phyloP scores from a whole-genome alignment of 148 eudicot genomes.

The Persicaria maculosa region DNA sequence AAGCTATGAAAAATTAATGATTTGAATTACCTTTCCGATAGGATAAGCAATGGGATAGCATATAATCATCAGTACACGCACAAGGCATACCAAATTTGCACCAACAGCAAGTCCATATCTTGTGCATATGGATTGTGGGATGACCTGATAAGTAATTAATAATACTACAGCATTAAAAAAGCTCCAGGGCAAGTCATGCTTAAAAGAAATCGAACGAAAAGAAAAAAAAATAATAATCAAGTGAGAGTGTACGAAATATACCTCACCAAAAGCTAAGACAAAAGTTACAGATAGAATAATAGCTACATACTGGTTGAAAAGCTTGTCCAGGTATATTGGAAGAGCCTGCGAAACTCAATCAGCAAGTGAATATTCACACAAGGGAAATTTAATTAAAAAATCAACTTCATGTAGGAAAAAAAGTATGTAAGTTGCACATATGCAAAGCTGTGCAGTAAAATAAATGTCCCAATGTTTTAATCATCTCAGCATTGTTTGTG shows the following conservation, averaged over 20 bases:
- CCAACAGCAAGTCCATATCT: constrained; percentile 96
- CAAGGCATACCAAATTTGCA: constrained; percentile 87
- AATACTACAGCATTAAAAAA: constrained; percentile 5
- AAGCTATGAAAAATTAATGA: not conserved
- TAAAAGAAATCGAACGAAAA: not conserved
- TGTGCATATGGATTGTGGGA: constrained; percentile 90
- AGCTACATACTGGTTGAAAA: constrained; percentile 86
- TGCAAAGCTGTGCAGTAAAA: not conserved
- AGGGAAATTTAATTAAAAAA: not conserved
- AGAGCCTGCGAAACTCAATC: constrained; percentile 65
- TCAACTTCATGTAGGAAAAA: not conserved
- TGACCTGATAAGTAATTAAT: constrained; percentile 50
- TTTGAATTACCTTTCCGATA: constrained; percentile 66
- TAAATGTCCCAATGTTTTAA: not conserved
- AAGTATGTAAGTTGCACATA: not conserved
- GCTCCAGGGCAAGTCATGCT: not conserved
- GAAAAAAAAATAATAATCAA: not conserved
- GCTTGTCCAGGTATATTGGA: constrained; percentile 87
- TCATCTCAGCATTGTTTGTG: not conserved
- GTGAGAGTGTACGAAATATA: constrained; percentile 15
- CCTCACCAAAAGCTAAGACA: constrained; percentile 95
- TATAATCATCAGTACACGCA: constrained; percentile 66
- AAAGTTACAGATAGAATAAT: constrained; percentile 91
- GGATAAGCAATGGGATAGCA: constrained; percentile 90
- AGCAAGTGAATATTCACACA: constrained; percentile 1